phyloP scores from a whole-genome alignment of 192 early-diverging fungal genomes.

The Gorgonomyces haynaldii region DNA sequence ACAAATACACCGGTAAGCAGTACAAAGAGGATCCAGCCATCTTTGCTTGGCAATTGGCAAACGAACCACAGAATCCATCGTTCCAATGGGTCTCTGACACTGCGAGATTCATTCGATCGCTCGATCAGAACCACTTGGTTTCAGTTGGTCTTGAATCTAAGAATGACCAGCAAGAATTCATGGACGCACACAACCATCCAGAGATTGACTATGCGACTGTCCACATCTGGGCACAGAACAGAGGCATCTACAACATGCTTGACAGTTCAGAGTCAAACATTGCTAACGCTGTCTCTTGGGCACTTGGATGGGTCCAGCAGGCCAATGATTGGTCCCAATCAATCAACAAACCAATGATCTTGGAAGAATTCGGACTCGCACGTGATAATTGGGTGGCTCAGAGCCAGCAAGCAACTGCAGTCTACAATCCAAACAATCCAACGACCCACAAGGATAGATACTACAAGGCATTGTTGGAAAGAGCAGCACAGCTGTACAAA shows the following conservation, averaged over 20 bases:
- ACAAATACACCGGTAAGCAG: conserved; percentile 31
- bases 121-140: conserved; percentile 47
- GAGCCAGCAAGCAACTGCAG: not conserved
- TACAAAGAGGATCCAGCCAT: conserved; percentile 50
- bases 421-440: conserved; percentile 36
- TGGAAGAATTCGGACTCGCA: conserved; percentile 32
- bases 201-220: conserved; percentile 40
- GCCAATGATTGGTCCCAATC: conserved; percentile 1
- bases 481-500: conserved; percentile 14
- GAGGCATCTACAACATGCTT: conserved; percentile 24
- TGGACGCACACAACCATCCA: conserved; percentile 28
- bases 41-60: conserved; percentile 59
- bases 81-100: conserved; percentile 38
- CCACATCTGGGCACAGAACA: conserved; percentile 26
- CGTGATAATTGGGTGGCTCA: conserved; percentile 5
- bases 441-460: conserved; percentile 40
- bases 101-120: conserved; percentile 31
- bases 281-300: conserved; percentile 33
- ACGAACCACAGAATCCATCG: conserved; percentile 49
- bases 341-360: conserved; percentile 34
- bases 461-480: conserved; percentile 31
- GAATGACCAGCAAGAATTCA: conserved; percentile 32
- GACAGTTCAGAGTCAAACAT: conserved; percentile 30
- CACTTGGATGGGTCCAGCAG: conserved; percentile 1
- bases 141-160: conserved; percentile 57